Evolutionary conservation across 768 basidiomycete genomes (phyloP).

Genomic region (Terana coerulea): DNA sequence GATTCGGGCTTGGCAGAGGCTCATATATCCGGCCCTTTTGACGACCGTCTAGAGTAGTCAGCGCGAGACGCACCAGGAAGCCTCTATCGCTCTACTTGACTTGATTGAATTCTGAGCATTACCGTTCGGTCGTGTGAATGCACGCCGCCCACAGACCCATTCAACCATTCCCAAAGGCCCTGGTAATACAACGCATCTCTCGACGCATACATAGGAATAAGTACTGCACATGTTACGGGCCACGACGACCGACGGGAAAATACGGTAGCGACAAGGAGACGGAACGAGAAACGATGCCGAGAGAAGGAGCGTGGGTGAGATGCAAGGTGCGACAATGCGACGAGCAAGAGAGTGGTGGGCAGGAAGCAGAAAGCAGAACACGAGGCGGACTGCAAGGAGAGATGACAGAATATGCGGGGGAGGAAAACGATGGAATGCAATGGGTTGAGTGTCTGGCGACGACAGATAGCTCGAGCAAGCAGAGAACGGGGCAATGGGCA

Average conservation of each 20-base stretch:
- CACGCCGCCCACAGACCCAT: too few species aligned
- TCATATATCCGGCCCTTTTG: too few species aligned
- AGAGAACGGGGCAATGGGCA: background rate
- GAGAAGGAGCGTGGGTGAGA: too few species aligned
- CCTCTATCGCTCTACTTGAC: too few species aligned
- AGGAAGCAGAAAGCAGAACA: background rate
- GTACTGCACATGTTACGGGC: background rate
- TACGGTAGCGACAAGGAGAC: background rate
- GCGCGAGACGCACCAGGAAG: too few species aligned
- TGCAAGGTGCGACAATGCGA: background rate
- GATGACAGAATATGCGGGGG: background rate
- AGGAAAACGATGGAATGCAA: background rate
- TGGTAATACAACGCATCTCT: too few species aligned
- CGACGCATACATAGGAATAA: conserved; percentile 1
- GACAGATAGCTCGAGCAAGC: background rate
- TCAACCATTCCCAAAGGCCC: too few species aligned
- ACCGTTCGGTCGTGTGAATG: too few species aligned
- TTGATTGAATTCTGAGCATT: too few species aligned
- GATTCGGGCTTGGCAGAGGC: too few species aligned
- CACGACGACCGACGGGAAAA: background rate
- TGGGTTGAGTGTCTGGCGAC: background rate
- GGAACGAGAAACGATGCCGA: background rate
- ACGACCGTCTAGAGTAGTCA: too few species aligned
- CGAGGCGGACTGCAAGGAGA: background rate
- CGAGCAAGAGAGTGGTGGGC: background rate